Conservation (phyloP, 2,329 filamentous ascomycete genomes). For the Cordyceps militaris region DNA sequence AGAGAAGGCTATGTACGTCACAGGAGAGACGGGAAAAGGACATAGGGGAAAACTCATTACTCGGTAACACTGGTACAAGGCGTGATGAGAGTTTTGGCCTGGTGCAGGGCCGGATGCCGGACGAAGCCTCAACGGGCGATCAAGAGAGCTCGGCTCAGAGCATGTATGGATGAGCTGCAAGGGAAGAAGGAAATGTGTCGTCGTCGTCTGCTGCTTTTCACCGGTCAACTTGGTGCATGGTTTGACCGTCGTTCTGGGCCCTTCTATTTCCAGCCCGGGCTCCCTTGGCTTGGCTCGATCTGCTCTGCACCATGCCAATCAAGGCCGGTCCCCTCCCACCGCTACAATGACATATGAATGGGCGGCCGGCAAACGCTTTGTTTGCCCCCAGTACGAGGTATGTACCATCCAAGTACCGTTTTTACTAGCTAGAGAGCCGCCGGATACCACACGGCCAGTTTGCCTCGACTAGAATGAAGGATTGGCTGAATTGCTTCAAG, state of each 20-base stretch:
- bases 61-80: too few relatives aligned
- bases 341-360: slow-evolving; percentile 9
- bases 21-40: background rate
- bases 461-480: too few relatives aligned
- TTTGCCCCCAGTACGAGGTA: background rate
- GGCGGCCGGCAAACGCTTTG: background rate
- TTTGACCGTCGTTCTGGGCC: slow-evolving; percentile 5
- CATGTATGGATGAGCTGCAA: too few relatives aligned
- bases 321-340: slow-evolving; percentile 4
- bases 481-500: too few relatives aligned
- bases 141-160: too few relatives aligned
- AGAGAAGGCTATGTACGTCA: background rate
- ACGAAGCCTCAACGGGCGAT: too few relatives aligned
- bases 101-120: too few relatives aligned
- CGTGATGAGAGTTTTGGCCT: too few relatives aligned
- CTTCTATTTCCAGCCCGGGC: slow-evolving; percentile 7
- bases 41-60: background rate
- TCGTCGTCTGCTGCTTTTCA: background rate
- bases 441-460: too few relatives aligned
- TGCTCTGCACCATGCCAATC: slow-evolving; percentile 5
- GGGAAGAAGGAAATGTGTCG: background rate
- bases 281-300: slow-evolving; percentile 2
- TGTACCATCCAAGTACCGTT: background rate
- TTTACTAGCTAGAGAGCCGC: background rate
- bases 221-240: background rate